Conservation (phyloP, 192 early-diverging fungal genomes). For the Coemansia erecta region DNA sequence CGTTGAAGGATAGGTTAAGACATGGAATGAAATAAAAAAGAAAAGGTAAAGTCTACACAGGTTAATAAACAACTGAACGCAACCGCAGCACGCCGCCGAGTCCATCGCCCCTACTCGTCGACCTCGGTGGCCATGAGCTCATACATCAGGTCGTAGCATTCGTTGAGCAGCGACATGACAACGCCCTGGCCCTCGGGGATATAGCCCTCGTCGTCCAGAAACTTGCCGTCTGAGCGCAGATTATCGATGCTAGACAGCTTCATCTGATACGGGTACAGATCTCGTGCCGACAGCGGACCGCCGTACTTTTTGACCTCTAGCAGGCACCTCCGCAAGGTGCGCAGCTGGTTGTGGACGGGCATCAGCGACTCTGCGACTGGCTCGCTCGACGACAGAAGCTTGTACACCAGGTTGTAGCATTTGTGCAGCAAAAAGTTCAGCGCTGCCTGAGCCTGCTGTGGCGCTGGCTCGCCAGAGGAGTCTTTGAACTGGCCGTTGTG, state of each 20-base stretch:
- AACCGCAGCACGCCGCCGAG: not conserved
- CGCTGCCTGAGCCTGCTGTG: constrained; percentile 68
- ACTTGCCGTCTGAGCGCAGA: constrained; percentile 80
- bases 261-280: constrained; percentile 87
- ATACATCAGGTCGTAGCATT: constrained; percentile 85
- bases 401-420: constrained; percentile 83
- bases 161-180: constrained; percentile 76
- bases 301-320: constrained; percentile 80
- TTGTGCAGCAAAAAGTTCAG: constrained; percentile 73
- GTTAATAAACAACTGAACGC: not conserved
- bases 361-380: constrained; percentile 80
- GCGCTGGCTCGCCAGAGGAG: constrained; percentile 59
- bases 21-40: not conserved
- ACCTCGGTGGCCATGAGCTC: constrained; percentile 65
- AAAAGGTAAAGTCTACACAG: not conserved
- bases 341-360: constrained; percentile 82
- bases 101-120: constrained; percentile 29
- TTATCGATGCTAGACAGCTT: constrained; percentile 81
- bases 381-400: constrained; percentile 74
- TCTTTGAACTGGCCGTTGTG: constrained; percentile 84
- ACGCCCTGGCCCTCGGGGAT: constrained; percentile 86
- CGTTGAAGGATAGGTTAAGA: no score
- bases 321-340: constrained; percentile 76
- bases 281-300: constrained; percentile 66
- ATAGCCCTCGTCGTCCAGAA: constrained; percentile 75